Percentiles rank a stretch among this genome's conserved stretches.
Conservation (phyloP, 139 green algal species). For the Chlorella sp. region DNA sequence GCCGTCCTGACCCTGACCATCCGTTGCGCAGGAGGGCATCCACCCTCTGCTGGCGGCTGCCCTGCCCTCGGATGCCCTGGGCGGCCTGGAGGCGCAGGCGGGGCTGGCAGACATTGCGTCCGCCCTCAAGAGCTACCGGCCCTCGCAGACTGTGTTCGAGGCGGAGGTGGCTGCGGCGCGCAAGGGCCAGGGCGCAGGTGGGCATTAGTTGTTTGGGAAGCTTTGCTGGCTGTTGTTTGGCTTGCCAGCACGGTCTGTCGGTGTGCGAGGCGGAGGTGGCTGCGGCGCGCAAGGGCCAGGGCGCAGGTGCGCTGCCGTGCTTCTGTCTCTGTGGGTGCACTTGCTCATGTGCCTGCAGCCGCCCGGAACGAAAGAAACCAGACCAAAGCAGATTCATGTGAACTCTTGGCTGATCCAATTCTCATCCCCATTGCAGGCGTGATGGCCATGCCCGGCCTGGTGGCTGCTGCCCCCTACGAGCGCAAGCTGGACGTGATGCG, state of each 20-base stretch:
- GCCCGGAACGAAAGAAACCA: too few species aligned
- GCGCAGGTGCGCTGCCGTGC: constrained; percentile 11
- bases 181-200: constrained; percentile 43
- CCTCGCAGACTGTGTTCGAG: constrained; percentile 90
- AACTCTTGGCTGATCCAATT: too few species aligned
- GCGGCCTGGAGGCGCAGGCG: constrained; percentile 65
- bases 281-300: constrained; percentile 43
- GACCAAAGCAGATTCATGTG: too few species aligned
- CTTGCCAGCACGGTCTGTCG: too few species aligned
- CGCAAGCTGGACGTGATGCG: constrained; percentile 75
- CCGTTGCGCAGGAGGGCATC: constrained; percentile 57
- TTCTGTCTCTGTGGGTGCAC: too few species aligned
- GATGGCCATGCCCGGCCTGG: constrained; percentile 49
- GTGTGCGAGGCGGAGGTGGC: constrained; percentile 76
- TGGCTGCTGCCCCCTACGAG: constrained; percentile 47
- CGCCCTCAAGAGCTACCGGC: constrained; percentile 80
- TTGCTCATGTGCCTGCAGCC: too few species aligned
- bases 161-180: constrained; percentile 67
- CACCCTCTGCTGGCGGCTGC: constrained; percentile 83
- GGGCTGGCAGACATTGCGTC: constrained; percentile 74
- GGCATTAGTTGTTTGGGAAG: not conserved
- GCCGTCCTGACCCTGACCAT: too few species aligned
- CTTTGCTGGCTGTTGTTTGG: too few species aligned
- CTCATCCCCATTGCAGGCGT: not conserved
- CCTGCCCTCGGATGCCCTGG: constrained; percentile 52